These are phyloP conservation scores for Phytophthora meadii DNA, from an alignment of 352 stramenopile species.

Conservation along the genomic window DNA sequence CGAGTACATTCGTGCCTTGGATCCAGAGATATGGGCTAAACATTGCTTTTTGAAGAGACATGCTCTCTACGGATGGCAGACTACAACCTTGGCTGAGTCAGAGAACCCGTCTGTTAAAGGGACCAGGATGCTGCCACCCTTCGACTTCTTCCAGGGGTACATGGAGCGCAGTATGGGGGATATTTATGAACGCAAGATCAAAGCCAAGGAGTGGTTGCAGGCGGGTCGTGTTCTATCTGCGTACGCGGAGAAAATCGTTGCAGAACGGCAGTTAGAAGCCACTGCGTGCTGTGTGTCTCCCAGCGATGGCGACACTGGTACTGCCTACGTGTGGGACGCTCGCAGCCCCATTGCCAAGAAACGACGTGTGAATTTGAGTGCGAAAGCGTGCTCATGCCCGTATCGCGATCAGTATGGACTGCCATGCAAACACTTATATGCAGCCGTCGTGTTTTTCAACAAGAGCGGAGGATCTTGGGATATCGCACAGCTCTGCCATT, in stretches of 20 bases:
- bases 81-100: conserved; percentile 32
- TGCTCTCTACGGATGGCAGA: conserved; percentile 49
- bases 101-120: conserved; percentile 28
- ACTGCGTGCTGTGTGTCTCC: conserved; percentile 47
- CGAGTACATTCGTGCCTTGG: conserved; percentile 30
- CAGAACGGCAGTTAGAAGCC: conserved; percentile 40
- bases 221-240: conserved; percentile 34
- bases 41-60: conserved; percentile 44
- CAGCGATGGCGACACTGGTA: conserved; percentile 46
- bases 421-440: conserved; percentile 52
- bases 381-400: conserved; percentile 42
- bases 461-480: conserved; percentile 44
- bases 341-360: conserved; percentile 40
- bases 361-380: conserved; percentile 45
- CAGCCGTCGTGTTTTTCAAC: conserved; percentile 49
- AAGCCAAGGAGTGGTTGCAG: conserved; percentile 38
- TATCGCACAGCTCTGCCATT: conserved; percentile 37
- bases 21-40: conserved; percentile 47
- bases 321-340: conserved; percentile 48
- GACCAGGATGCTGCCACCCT: conserved; percentile 36
- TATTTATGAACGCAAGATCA: conserved; percentile 52
- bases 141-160: conserved; percentile 56
- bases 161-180: conserved; percentile 55
- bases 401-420: conserved; percentile 43
- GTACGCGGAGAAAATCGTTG: conserved; percentile 43